Conservation (phyloP, 768 basidiomycete species). For the Clitopilus hobsonii region DNA sequence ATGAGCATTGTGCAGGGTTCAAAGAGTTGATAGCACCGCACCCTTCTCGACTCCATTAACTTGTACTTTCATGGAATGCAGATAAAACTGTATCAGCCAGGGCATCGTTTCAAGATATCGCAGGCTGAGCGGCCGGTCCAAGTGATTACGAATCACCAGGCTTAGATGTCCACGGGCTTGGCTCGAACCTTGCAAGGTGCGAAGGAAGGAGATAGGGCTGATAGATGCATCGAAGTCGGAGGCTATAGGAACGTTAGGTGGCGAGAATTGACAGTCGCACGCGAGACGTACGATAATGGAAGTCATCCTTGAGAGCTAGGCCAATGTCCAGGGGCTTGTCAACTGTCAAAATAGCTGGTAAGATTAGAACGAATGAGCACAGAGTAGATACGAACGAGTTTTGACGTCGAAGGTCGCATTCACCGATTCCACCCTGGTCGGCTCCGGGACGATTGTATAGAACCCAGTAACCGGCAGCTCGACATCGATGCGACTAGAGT, state of each 20-base stretch:
- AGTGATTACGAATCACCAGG: conserved; percentile 61
- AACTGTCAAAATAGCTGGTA: conserved; percentile 22
- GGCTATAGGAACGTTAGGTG: conserved; percentile 21
- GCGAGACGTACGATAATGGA: conserved; percentile 52
- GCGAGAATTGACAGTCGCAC: neutral
- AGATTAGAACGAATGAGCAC: conserved; percentile 3
- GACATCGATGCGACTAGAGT: conserved; percentile 50
- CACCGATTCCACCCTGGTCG: conserved; percentile 27
- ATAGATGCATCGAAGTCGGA: conserved; percentile 32
- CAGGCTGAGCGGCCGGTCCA: conserved; percentile 35
- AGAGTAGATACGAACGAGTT: conserved; percentile 31
- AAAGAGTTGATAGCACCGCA: conserved; percentile 19
- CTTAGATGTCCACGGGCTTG: conserved; percentile 75
- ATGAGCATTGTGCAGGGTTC: conserved; percentile 1
- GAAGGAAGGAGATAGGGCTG: conserved; percentile 56
- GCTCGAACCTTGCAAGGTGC: conserved; percentile 68
- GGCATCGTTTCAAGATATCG: conserved; percentile 91
- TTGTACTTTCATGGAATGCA: conserved; percentile 66
- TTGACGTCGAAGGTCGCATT: conserved; percentile 45
- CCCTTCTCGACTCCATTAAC: conserved; percentile 44
- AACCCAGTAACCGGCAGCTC: conserved; percentile 34
- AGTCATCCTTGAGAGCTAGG: conserved; percentile 55
- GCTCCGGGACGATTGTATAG: conserved; percentile 51
- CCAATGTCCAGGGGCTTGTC: conserved; percentile 48
- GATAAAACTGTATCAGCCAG: conserved; percentile 85